phyloP scores from a whole-genome alignment of 208 protist species.

The Trypanosoma cruzi region DNA sequence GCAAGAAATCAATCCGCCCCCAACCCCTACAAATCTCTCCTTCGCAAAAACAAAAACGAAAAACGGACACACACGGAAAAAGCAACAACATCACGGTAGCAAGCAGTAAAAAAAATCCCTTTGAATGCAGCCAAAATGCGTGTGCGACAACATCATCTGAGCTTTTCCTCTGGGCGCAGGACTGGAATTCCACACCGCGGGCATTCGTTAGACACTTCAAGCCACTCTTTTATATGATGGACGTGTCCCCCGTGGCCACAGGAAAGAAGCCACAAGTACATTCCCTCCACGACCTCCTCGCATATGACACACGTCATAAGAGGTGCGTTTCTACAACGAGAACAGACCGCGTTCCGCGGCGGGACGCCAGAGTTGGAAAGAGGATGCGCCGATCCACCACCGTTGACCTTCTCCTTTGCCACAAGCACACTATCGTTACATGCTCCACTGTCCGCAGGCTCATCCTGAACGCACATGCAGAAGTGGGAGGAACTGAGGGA shows the following conservation, averaged over 20 bases:
- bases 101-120: not conserved
- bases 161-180: not conserved
- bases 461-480: conserved; percentile 2
- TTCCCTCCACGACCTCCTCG: conserved; percentile 78
- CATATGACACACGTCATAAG: conserved; percentile 84
- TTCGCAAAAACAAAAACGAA: not conserved
- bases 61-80: not conserved
- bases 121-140: not conserved
- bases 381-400: not conserved
- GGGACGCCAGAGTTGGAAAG: not conserved
- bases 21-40: not conserved
- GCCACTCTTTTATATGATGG: conserved; percentile 83
- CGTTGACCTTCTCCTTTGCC: not conserved
- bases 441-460: not conserved
- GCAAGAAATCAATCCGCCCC: not conserved
- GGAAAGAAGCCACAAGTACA: conserved; percentile 81
- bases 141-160: not conserved
- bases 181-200: conserved; percentile 70
- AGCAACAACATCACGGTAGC: not conserved
- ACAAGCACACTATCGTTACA: conserved; percentile 1
- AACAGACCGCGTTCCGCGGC: conserved; percentile 66
- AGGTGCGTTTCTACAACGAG: conserved; percentile 36
- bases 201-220: conserved; percentile 65
- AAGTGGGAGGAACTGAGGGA: conserved; percentile 11
- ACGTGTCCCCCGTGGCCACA: conserved; percentile 87